A percentile compares a stretch with the other conserved stretches of the same genome.
phyloP scores from a whole-genome alignment of 805 yeast genomes.

The Brettanomyces sp. region DNA sequence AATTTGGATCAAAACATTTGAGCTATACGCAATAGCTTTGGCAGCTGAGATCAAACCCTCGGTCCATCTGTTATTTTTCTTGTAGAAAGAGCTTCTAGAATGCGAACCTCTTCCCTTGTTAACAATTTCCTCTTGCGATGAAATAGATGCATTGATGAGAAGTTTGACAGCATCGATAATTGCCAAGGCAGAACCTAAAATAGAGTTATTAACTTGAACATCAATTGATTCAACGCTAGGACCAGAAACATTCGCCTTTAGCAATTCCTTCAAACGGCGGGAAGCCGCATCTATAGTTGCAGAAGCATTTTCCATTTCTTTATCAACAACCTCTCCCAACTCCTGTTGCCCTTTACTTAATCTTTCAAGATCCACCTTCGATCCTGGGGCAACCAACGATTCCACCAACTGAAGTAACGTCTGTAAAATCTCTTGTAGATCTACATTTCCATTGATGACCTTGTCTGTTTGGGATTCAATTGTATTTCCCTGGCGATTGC shows the following conservation, averaged over 20 bases:
- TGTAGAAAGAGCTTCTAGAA: constrained; percentile 66
- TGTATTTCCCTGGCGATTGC: constrained; percentile 35
- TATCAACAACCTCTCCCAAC: constrained; percentile 61
- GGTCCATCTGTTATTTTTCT: constrained; percentile 86
- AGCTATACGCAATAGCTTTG: constrained; percentile 74
- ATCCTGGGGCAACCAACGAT: constrained; percentile 30
- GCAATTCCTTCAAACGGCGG: constrained; percentile 42
- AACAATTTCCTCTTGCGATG: constrained; percentile 67
- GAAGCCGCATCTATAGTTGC: constrained; percentile 60
- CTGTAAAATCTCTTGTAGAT: constrained; percentile 65
- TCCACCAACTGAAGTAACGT: constrained; percentile 47
- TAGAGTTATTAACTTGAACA: constrained; percentile 64
- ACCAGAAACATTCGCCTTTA: constrained; percentile 33
- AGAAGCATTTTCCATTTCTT: constrained; percentile 67
- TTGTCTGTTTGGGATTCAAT: constrained; percentile 66
- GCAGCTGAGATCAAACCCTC: constrained; percentile 90
- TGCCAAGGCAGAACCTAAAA: constrained; percentile 69
- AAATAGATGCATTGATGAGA: constrained; percentile 67
- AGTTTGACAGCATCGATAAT: constrained; percentile 70
- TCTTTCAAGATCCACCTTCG: constrained; percentile 19
- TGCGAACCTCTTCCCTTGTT: constrained; percentile 57
- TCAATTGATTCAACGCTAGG: constrained; percentile 48
- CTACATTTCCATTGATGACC: constrained; percentile 67
- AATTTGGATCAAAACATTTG: constrained; percentile 71
- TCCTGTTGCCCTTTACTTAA: constrained; percentile 31